Evolutionary conservation across 352 stramenopile genomes (phyloP).

Genomic region (Sclerospora graminicola): DNA sequence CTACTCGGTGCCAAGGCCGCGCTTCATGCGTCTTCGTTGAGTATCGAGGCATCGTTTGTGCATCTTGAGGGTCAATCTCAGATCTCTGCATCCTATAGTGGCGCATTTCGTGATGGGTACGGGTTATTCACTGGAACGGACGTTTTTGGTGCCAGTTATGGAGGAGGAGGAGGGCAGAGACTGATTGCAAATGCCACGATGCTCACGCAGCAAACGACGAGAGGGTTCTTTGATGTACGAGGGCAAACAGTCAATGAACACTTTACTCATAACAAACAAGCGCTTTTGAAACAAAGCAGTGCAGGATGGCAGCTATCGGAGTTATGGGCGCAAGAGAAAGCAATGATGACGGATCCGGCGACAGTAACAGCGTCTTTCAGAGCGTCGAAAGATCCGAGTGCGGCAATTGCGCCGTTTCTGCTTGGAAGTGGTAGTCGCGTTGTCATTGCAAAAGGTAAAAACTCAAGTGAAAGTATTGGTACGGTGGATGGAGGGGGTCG

Average conservation of each 20-base stretch:
- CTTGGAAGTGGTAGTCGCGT: conserved; percentile 35
- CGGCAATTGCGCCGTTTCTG: conserved; percentile 27
- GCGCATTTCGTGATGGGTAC: conserved; percentile 12
- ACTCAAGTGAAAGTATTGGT: conserved; percentile 2
- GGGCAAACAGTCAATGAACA: conserved; percentile 13
- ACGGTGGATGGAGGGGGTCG: conserved; percentile 35
- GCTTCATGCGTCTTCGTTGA: conserved; percentile 34
- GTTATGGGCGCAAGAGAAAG: conserved; percentile 33
- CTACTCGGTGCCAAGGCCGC: conserved; percentile 22
- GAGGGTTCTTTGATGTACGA: conserved; percentile 45
- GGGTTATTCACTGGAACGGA: conserved; percentile 30
- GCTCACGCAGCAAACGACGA: conserved; percentile 22
- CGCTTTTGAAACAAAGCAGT: conserved; percentile 30
- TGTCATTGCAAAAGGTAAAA: neutral
- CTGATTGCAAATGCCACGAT: conserved; percentile 28
- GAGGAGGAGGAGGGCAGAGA: conserved; percentile 37
- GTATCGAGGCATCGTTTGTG: conserved; percentile 52
- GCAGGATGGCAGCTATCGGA: conserved; percentile 39
- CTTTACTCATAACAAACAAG: conserved; percentile 16
- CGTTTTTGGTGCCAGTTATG: conserved; percentile 41
- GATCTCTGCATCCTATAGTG: conserved; percentile 28
- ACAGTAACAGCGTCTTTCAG: conserved; percentile 5
- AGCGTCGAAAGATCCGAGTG: conserved; percentile 12
- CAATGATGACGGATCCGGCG: conserved; percentile 13
- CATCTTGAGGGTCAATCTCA: conserved; percentile 31